Base-by-base conservation (phyloP, 2,329 filamentous ascomycete species). In the Curvularia hawaiiensis region DNA sequence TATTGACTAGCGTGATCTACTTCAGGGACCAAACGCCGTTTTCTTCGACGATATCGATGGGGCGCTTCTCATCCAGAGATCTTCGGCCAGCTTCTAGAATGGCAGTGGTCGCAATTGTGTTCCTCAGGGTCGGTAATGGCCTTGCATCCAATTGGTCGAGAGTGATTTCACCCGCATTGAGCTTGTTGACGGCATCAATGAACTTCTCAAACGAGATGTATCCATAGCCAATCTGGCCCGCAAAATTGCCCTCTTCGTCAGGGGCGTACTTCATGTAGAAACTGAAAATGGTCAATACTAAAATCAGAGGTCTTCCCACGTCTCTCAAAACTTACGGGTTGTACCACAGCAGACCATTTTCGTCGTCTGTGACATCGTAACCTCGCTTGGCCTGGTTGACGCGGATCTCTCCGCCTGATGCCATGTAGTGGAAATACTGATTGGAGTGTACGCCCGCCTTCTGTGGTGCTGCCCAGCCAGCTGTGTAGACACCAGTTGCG, bases 181-280 rank as follows among this genome's bases (percentile, higher is more conserved):
- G 81, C 6, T 87, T 85, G 44, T 87, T 87, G 73, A 92, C 92
- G 12, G 89, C 92, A 75, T 97, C 92, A 49, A 97, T 88, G 77
- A 97, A 97, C 79, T 97, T 97, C 80, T 97, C 93, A 71, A 97
- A 93, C 20, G 90, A 95, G 57, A 97, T 86, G 78, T 97, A 97
- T 33, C 93, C 93, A 75, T 97, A 97, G 24, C 93, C 93, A 7
- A 87, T 89, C 80, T 97, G 93, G 35, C 93, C 93, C 53, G 87
- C 88, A 76, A 97, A 97, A 79, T 97, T 96, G 53, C 93, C 94
- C 76, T 96, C 91, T 80, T 97, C 93, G 71, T 97, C 92, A 20
- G 93, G 92, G 12, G 92, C 91, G 71, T 97, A 97, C 69, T 90
- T 89, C 92, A 96, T 96, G 79, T 96, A 96, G 79, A 96, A 96